Evolutionary conservation across 768 basidiomycete species (phyloP).

Genomic region (Ramaria rubella): DNA sequence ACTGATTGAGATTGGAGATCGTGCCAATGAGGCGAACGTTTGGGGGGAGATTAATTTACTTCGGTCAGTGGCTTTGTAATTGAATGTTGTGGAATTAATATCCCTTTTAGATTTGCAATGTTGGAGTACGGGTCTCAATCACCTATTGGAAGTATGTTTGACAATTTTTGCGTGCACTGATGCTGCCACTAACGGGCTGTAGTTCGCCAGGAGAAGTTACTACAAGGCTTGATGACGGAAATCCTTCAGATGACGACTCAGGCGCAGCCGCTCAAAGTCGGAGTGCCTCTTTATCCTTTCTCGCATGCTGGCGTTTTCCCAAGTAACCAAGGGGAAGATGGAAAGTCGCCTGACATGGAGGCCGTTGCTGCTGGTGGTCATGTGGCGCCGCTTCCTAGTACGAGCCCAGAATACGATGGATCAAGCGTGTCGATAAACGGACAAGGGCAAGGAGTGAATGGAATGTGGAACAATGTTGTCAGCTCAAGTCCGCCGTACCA

Average conservation of each 20-base stretch:
- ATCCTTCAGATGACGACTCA: constrained; percentile 79
- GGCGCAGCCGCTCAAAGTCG: constrained; percentile 72
- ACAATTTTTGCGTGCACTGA: neutral
- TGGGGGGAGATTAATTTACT: constrained; percentile 87
- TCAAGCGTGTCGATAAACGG: neutral
- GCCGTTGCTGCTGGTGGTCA: constrained; percentile 10
- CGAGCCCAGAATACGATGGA: constrained; percentile 3
- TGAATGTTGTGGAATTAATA: neutral
- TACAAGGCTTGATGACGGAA: constrained; percentile 80
- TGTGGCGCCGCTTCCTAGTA: constrained; percentile 31
- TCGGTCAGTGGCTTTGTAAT: constrained; percentile 39
- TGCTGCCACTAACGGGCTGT: neutral
- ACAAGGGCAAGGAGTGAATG: neutral
- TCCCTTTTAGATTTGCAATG: constrained; percentile 65
- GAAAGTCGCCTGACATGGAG: constrained; percentile 19
- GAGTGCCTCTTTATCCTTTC: constrained; percentile 75
- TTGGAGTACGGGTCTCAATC: constrained; percentile 72
- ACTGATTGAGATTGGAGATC: constrained; percentile 76
- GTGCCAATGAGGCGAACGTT: constrained; percentile 62
- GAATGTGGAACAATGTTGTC: constrained; percentile 1
- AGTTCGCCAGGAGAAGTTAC: constrained; percentile 78
- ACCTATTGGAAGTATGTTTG: constrained; percentile 69
- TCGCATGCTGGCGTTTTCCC: constrained; percentile 61
- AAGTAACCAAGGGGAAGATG: constrained; percentile 35
- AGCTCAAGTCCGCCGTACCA: constrained; percentile 1